These are phyloP conservation scores for Zalaria obscura DNA, from an alignment of 2,329 filamentous ascomycete genomes.

Conservation along the genomic window DNA sequence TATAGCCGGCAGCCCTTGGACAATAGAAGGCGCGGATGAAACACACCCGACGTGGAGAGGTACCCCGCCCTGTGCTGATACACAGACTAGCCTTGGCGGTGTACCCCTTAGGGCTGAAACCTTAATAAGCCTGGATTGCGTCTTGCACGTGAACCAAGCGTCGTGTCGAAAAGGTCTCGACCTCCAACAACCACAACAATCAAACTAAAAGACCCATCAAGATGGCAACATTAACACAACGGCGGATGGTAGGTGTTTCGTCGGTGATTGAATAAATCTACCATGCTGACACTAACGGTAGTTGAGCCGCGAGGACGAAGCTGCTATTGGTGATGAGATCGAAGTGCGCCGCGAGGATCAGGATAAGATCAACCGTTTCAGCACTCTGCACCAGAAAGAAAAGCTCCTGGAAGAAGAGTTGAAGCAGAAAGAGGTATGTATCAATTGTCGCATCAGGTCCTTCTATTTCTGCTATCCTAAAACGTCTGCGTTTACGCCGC, in stretches of 20 bases:
- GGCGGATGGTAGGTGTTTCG: constrained; percentile 25
- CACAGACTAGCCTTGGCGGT: no score
- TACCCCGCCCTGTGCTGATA: no score
- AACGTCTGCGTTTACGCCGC: no score
- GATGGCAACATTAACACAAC: constrained; percentile 9
- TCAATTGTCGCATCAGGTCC: not conserved
- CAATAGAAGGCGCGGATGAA: no score
- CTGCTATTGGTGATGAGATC: constrained; percentile 60
- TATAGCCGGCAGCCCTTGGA: no score
- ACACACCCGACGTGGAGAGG: no score
- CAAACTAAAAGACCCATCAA: not conserved
- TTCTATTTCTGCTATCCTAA: no score
- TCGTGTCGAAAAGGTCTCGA: no score
- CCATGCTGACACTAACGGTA: constrained; percentile 23
- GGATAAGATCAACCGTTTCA: constrained; percentile 98
- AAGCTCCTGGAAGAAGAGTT: constrained; percentile 66
- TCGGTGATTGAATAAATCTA: constrained; percentile 2
- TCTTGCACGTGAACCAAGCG: no score
- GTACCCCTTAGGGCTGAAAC: no score
- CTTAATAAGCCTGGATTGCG: no score
- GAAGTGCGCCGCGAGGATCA: constrained; percentile 95
- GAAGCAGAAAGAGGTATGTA: constrained; percentile 60
- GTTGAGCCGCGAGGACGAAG: constrained; percentile 92
- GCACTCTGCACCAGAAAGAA: constrained; percentile 80
- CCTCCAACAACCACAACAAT: no score